These are phyloP conservation scores for Fusarium paranaense DNA, from an alignment of 2,329 filamentous ascomycete genomes.

Conservation along the genomic window DNA sequence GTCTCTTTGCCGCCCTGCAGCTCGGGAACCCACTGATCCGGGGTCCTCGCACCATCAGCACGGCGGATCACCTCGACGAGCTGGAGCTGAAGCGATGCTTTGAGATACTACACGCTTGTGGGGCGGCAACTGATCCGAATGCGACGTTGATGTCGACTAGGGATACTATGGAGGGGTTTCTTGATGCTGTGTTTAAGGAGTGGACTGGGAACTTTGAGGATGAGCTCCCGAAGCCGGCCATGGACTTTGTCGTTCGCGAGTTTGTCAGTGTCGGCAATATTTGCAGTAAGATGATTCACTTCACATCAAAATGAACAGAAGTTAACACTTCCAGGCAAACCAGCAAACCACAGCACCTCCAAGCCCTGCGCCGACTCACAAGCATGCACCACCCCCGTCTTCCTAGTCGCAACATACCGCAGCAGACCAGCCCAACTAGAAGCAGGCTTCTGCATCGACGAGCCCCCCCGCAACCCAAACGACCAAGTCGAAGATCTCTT, in stretches of 20 bases:
- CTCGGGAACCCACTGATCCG: constrained; percentile 31
- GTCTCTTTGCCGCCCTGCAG: constrained; percentile 43
- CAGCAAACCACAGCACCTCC: constrained; percentile 22
- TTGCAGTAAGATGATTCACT: constrained; percentile 40
- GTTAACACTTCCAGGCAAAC: constrained; percentile 22
- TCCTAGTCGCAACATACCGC: constrained; percentile 43
- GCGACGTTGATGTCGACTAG: constrained; percentile 41
- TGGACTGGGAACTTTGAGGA: constrained; percentile 36
- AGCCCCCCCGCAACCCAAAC: constrained; percentile 17
- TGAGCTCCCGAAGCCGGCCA: constrained; percentile 32
- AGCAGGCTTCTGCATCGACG: constrained; percentile 42
- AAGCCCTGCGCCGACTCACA: constrained; percentile 29
- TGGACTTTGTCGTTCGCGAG: constrained; percentile 47
- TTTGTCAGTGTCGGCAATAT: constrained; percentile 42
- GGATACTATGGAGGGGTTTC: constrained; percentile 48
- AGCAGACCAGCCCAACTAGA: constrained; percentile 44
- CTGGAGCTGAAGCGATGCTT: constrained; percentile 47
- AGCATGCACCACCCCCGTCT: constrained; percentile 36
- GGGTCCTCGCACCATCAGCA: constrained; percentile 31
- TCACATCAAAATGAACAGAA: neutral
- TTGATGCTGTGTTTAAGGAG: constrained; percentile 46
- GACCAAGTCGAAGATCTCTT: constrained; percentile 29
- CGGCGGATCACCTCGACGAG: constrained; percentile 44
- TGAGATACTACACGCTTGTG: constrained; percentile 49
- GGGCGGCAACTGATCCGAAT: constrained; percentile 39